Base-by-base conservation (phyloP, 441 rosid genomes). In the Adansonia madagascariensis region DNA sequence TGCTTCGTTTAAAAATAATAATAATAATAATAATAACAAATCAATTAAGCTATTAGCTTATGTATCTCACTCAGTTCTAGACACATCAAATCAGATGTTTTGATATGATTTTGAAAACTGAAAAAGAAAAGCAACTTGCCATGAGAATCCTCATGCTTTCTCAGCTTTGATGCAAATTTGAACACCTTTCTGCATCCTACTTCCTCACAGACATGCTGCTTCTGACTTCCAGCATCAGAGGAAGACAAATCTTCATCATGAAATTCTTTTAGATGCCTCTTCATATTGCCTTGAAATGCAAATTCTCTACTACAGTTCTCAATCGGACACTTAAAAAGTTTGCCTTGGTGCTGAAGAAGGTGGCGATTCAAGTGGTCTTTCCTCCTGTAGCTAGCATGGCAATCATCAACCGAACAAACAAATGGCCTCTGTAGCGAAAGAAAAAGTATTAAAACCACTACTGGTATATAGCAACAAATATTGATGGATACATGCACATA, bases 351-450 rank as follows among this genome's bases (percentile, higher is more conserved):
- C 41, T 79, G 85, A 68, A 88, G 88, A 76, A 88, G 80, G 73
- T 93, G 99, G 31, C 96, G 91, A 57, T 84, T 87, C 75, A 93
- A 86, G 83, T 93, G 97, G 80, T 95, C 98, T 72, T 91, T 93
- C 80, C 98, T 88, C 81, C 94, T 85, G 27, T 92, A 95, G 76
- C 89, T 92, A 46, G 87, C 78, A 80, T 76, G 18, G 71, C 99
- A 93, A 73, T 87, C 95, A 41, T 90, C 94, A 22, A 88, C 76
- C 0, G 85, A 59, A 74, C 99, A 95, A 3, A 15, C 61, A 86
- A 86, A 95, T 17, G 92, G 86, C 84, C 97, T 90, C 98, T 95
- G 81, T 80, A 82, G 12, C 15, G 67, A 52, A 66, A 15, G 2
- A 17, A 14, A n/a, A 20, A 76, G n/a, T 1, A 50, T 67, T 3